Conservation (phyloP, 495 filamentous ascomycete species). For the Tuber calosporum region DNA sequence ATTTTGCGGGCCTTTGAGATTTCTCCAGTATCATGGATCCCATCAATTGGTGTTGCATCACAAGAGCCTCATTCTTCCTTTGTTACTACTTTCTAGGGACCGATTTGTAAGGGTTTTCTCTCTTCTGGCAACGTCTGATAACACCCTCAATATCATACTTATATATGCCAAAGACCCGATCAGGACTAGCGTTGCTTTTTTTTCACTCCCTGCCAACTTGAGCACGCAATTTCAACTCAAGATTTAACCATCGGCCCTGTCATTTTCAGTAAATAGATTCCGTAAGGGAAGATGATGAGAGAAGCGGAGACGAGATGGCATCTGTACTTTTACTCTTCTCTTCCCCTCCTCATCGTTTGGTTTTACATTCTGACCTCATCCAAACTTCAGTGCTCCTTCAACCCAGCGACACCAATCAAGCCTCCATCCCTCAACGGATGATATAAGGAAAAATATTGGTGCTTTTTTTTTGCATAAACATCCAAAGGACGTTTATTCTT, state of each 20-base stretch:
- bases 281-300: slow-evolving; percentile 12
- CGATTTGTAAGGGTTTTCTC: slow-evolving; percentile 12
- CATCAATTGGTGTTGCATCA: slow-evolving; percentile 22
- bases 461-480: slow-evolving; percentile 13
- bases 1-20: background rate
- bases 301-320: slow-evolving; percentile 13
- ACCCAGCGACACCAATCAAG: slow-evolving; percentile 12
- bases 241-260: slow-evolving; percentile 40
- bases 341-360: slow-evolving; percentile 8
- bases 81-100: slow-evolving; percentile 2
- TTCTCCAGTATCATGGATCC: slow-evolving; percentile 30
- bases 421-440: slow-evolving; percentile 6
- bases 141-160: slow-evolving; percentile 3
- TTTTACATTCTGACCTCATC: slow-evolving; percentile 30
- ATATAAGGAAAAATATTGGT: slow-evolving; percentile 6
- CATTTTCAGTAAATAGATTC: slow-evolving; percentile 23
- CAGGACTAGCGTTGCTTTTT: slow-evolving; percentile 24
- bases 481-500: slow-evolving; percentile 6
- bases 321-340: slow-evolving; percentile 22
- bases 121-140: slow-evolving; percentile 18
- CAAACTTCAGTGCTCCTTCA: slow-evolving; percentile 10
- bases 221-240: slow-evolving; percentile 37
- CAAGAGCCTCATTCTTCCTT: slow-evolving; percentile 12
- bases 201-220: slow-evolving; percentile 16
- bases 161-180: slow-evolving; percentile 19